Conservation (phyloP, 352 stramenopile genomes). For the Pythium angustatum region DNA sequence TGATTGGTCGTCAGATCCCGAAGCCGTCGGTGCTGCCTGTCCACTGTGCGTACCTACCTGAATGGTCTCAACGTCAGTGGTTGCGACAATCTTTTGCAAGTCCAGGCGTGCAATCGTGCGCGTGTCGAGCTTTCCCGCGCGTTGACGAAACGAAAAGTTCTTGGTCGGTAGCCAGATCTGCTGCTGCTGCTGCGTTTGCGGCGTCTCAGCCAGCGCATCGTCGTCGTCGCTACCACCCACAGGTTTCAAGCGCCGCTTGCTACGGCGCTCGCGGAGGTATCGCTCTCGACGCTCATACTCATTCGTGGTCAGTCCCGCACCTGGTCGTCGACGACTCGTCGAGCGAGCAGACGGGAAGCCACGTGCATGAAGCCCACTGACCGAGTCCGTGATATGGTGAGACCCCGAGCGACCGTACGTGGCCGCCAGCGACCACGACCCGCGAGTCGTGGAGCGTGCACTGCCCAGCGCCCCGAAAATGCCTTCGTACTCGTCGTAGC, state of each 20-base stretch:
- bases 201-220: constrained; percentile 1
- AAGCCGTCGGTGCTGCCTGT: background rate
- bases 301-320: constrained; percentile 7
- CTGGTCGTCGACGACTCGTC: background rate
- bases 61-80: constrained; percentile 75
- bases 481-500: constrained; percentile 71
- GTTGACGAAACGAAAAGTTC: constrained; percentile 76
- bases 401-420: constrained; percentile 3
- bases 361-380: background rate
- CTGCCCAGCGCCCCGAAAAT: constrained; percentile 52
- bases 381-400: background rate
- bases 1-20: background rate
- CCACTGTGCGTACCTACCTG: constrained; percentile 47
- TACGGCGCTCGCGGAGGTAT: constrained; percentile 27
- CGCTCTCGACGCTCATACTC: constrained; percentile 22
- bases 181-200: constrained; percentile 18
- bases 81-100: constrained; percentile 68
- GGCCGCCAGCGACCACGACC: background rate
- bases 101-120: constrained; percentile 69
- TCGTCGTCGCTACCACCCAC: constrained; percentile 25
- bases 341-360: constrained; percentile 2
- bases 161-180: constrained; percentile 73
- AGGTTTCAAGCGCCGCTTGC: constrained; percentile 28
- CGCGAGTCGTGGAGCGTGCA: background rate
- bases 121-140: constrained; percentile 74